Base-by-base conservation (phyloP, 139 green algal genomes). In the Parachlorella kessleri region DNA sequence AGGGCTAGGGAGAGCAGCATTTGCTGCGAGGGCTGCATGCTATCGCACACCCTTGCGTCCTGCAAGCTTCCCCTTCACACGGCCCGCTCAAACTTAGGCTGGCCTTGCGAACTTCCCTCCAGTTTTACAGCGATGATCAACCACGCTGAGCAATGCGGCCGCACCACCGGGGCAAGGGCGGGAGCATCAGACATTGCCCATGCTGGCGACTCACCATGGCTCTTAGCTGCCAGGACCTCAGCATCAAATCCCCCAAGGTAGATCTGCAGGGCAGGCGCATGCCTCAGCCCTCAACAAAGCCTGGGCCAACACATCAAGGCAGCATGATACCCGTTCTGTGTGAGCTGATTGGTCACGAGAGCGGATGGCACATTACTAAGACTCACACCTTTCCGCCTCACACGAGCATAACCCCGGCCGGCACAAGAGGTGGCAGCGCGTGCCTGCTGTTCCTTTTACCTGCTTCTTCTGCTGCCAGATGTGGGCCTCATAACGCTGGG, bases 401-500 rank as follows among this genome's bases (percentile, higher is more conserved):
- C 48, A 18, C 18, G 10, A 10, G 10, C 59, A 1, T 8, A 8
- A 23, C 8, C 24, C 24, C 59, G 14, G 23, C 59, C 1, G 2
- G 8, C 8, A 23, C 21, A 14, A 8, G 1, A 23, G 23, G 23
- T 30, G 26, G 59, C 59, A 14, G 23, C 1, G 8, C 59, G 14
- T n/a, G 23, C 59, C 48, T 18, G 18, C 48, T 18, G 10, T 28
- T 59, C 48, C 48, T 10, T 18, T 59, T 10, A 81, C 55, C 33
- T 86, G 82, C 37, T 87, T 87, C 77, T 87, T 87, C 8, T 9
- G 35, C 70, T 84, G 70, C 82, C 82, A 87, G 54, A 87, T 84
- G 72, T 87, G 82, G 35, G 70, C 76, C 71, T 87, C 82, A 48
- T 81, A 84, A 54, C 81, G 68, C 36, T 48, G 59, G 1, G 63